Base-by-base conservation (phyloP, 495 filamentous ascomycete species). In the Neurospora pannonica region DNA sequence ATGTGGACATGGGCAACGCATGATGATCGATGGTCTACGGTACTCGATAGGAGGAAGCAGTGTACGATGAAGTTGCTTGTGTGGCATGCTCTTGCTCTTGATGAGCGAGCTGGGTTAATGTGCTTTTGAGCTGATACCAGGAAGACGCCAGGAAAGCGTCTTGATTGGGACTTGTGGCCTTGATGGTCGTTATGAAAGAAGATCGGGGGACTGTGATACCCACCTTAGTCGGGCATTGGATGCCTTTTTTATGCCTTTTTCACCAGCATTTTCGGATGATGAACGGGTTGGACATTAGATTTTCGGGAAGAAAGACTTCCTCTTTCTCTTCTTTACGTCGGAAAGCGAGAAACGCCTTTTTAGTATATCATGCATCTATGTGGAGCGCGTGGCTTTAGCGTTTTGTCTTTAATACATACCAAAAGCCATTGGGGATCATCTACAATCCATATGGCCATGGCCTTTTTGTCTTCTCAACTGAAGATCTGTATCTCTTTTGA, bases 1-100 rank as follows among this genome's bases (percentile, higher is more conserved):
- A 83, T 19, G 75, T 76, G 21, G 46, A 46, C 4, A 78, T 81
- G 77, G 69, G 13, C 10, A 71, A 71, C 38, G 71, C 60, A 40
- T 77, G 72, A 78, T 60, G 37, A n/a, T 28, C 28, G 24, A 34
- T 75, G 39, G 67, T 43, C 28, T 62, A 62, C 13, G 24, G 54
- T 62, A 11, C 28, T 62, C 28, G 24, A 62, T 34, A 19, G 13
- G 28, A 34, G 28, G 24, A 34, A 34, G 54, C 24, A 34, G 28
- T 62, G 54, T 62, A 62, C 54, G 54, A 62, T 34, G 24, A 31
- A 13, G 28, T 31, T 54, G 24, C 28, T 67, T 36, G 54, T 3
- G 54, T 67, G 54, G 15, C 54, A 67, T 67, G 54, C 28, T 67
- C 54, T 67, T 67, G 54, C 54, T 19, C 54, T 67, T 67, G 54